Evolutionary conservation across 306 rosid species (phyloP).

Genomic region (Begonia masoniana): DNA sequence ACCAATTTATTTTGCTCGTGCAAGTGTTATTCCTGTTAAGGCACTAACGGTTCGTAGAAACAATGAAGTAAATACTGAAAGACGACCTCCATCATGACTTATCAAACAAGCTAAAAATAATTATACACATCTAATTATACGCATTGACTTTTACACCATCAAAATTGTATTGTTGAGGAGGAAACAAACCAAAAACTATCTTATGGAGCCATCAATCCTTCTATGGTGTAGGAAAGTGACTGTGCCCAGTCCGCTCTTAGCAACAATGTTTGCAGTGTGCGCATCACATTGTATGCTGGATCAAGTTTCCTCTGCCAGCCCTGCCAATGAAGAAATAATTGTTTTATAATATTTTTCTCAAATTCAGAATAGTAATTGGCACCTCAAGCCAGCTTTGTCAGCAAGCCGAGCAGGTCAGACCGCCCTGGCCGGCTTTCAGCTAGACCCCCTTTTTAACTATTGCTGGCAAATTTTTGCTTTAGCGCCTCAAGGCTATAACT

Average conservation of each 20-base stretch:
- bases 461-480: no score
- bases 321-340: conserved; percentile 18
- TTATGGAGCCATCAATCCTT: conserved; percentile 96
- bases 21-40: no score
- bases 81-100: no score
- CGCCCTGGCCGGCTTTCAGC: no score
- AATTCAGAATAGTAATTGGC: background rate
- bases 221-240: conserved; percentile 83
- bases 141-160: conserved; percentile 24
- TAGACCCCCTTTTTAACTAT: no score
- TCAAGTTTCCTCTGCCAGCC: conserved; percentile 99
- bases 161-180: conserved; percentile 40
- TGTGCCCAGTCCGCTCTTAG: conserved; percentile 96
- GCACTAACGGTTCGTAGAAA: no score
- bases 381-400: background rate
- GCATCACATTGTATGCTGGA: conserved; percentile 82
- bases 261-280: conserved; percentile 78
- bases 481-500: no score
- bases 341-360: background rate
- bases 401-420: no score
- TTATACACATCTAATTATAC: background rate
- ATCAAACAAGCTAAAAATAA: no score
- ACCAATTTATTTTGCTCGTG: no score
- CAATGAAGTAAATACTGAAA: no score
- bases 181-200: conserved; percentile 18